Evolutionary conservation across 2,329 filamentous ascomycete genomes (phyloP).

Genomic region (Pyrenophora seminiperda): DNA sequence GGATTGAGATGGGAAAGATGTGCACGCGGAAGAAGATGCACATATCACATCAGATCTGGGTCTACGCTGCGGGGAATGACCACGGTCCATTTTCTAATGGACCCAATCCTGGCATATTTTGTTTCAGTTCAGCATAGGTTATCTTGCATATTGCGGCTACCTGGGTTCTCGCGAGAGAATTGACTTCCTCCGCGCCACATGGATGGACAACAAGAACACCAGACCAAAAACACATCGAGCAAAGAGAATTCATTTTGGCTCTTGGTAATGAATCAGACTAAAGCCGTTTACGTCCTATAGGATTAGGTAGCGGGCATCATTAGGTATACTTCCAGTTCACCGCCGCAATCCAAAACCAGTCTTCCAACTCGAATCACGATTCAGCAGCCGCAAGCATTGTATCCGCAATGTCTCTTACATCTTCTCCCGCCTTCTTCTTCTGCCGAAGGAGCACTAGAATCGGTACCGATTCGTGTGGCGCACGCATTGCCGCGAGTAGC

Average conservation of each 20-base stretch:
- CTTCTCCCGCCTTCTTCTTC: conserved; percentile 31
- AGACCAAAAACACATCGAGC: no score
- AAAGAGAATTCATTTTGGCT: neutral
- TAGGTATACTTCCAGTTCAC: conserved; percentile 7
- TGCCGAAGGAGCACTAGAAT: conserved; percentile 26
- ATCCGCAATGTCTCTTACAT: conserved; percentile 27
- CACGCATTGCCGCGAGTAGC: conserved; percentile 5
- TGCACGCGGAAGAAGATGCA: no score
- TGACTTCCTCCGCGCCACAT: no score
- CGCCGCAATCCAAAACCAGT: conserved; percentile 7
- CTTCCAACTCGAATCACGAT: conserved; percentile 8
- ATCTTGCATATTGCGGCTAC: no score
- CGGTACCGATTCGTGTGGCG: conserved; percentile 15
- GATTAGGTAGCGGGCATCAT: neutral
- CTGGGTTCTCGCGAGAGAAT: no score
- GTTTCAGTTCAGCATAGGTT: no score
- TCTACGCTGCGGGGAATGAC: no score
- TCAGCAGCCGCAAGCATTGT: conserved; percentile 11
- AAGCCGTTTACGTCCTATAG: neutral
- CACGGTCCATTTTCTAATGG: no score
- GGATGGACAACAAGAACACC: no score
- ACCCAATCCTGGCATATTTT: no score
- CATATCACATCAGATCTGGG: no score
- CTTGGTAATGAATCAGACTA: neutral
- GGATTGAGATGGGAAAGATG: neutral